Evolutionary conservation across 2,329 filamentous ascomycete species (phyloP).

Genomic region (Pezicula neosporulosa): DNA sequence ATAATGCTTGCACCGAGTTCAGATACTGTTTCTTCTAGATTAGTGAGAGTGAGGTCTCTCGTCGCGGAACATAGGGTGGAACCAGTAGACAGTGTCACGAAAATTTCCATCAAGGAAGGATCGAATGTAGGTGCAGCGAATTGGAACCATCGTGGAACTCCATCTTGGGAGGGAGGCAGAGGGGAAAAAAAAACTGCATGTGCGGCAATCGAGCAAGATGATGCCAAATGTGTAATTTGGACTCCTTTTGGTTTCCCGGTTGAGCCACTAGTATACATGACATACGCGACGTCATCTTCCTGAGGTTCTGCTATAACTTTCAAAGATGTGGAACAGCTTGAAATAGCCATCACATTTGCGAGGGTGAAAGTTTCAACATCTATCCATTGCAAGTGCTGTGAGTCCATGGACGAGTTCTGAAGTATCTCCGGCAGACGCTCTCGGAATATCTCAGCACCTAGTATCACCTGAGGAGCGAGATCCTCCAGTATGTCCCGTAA

Average conservation of each 20-base stretch:
- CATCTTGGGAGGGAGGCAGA: neutral
- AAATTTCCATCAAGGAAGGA: conserved; percentile 28
- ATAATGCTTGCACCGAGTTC: neutral
- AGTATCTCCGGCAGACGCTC: neutral
- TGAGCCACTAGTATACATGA: conserved; percentile 11
- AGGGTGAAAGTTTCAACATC: neutral
- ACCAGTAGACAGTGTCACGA: conserved; percentile 15
- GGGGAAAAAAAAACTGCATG: neutral
- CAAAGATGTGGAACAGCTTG: no score
- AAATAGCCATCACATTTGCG: no score
- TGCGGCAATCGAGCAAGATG: conserved; percentile 10
- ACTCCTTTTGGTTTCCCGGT: conserved; percentile 26
- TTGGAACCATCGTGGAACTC: neutral
- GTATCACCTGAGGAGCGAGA: neutral
- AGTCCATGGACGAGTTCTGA: neutral
- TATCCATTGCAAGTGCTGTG: neutral
- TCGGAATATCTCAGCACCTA: neutral
- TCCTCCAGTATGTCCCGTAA: neutral
- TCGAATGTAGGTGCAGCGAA: conserved; percentile 5
- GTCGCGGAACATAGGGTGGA: no score
- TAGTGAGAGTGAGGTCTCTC: no score
- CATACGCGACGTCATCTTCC: neutral
- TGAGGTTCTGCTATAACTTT: neutral
- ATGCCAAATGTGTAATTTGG: conserved; percentile 24
- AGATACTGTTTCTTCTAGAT: no score